Conservation (phyloP, 345 rosid genomes). For the Cardamine occulta region DNA sequence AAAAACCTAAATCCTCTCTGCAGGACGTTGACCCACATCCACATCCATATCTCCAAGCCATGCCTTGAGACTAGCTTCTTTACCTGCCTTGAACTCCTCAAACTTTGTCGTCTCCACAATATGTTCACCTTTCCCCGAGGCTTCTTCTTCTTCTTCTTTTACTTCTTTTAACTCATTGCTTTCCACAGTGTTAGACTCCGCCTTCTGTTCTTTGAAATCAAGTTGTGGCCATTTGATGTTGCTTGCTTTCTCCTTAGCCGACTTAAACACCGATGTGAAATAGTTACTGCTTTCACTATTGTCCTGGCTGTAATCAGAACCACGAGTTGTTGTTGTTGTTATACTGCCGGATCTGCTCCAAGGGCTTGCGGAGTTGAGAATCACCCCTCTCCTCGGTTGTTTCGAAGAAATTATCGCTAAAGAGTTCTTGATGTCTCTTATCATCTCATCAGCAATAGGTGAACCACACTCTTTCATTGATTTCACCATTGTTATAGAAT, state of each 20-base stretch:
- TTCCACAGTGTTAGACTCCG: slow-evolving; percentile 42
- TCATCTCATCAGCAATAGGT: slow-evolving; percentile 82
- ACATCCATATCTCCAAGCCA: slow-evolving; percentile 65
- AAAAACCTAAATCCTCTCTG: slow-evolving; percentile 25
- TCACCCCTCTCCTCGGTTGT: slow-evolving; percentile 71
- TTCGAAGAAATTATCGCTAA: slow-evolving; percentile 64
- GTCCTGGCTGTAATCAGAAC: slow-evolving; percentile 48
- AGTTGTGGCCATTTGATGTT: slow-evolving; percentile 73
- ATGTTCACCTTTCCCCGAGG: slow-evolving; percentile 32
- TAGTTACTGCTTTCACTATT: slow-evolving; percentile 49
- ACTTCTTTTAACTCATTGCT: slow-evolving; percentile 57
- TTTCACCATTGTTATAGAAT: slow-evolving; percentile 66
- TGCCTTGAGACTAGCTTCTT: slow-evolving; percentile 78
- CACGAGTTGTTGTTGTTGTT: slow-evolving; percentile 38
- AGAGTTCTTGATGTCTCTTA: slow-evolving; percentile 69
- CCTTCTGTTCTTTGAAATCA: slow-evolving; percentile 55
- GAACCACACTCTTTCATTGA: slow-evolving; percentile 88
- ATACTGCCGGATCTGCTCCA: slow-evolving; percentile 53
- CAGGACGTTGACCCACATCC: slow-evolving; percentile 22
- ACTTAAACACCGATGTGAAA: slow-evolving; percentile 64
- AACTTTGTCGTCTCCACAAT: slow-evolving; percentile 46
- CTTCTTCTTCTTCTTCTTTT: slow-evolving; percentile 43
- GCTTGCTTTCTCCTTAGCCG: slow-evolving; percentile 76
- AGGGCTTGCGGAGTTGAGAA: slow-evolving; percentile 48
- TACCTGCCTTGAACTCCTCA: slow-evolving; percentile 71